A percentile compares a stretch with the other conserved stretches of the same genome.
These are phyloP conservation scores for Ophiostoma australiae DNA, from an alignment of 2,329 filamentous ascomycete species.

Conservation along the genomic window DNA sequence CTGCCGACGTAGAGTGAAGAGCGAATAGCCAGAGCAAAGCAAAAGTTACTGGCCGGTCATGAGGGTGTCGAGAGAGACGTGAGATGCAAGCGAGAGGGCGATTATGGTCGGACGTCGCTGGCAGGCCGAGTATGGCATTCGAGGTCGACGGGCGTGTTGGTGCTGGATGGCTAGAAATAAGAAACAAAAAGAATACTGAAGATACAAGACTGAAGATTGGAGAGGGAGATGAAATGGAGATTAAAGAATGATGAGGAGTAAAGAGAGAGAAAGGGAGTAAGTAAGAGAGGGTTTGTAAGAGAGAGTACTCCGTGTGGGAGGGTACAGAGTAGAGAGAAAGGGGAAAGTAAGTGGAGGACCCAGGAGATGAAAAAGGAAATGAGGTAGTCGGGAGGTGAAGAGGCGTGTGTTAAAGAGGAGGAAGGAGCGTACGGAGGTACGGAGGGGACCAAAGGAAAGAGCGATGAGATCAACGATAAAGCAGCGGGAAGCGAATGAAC, in stretches of 20 bases:
- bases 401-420: conserved; percentile 11
- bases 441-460: background rate
- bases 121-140: conserved; percentile 15
- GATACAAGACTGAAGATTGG: background rate
- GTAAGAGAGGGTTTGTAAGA: background rate
- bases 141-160: conserved; percentile 5
- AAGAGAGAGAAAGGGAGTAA: background rate
- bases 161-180: background rate
- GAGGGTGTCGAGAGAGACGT: background rate
- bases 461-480: background rate
- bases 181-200: background rate
- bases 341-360: conserved; percentile 11
- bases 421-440: conserved; percentile 8
- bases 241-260: background rate
- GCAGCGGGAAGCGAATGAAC: background rate
- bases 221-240: conserved; percentile 8
- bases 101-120: conserved; percentile 14
- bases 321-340: conserved; percentile 3
- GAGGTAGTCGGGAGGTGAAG: conserved; percentile 12
- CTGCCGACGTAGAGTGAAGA: background rate
- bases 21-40: background rate
- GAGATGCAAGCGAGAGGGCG: background rate
- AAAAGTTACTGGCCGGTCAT: background rate
- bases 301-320: background rate
- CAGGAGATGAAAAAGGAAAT: conserved; percentile 17